Evolutionary conservation across 2,329 filamentous ascomycete species (phyloP).

Genomic region (Akanthomyces uredinophilus): DNA sequence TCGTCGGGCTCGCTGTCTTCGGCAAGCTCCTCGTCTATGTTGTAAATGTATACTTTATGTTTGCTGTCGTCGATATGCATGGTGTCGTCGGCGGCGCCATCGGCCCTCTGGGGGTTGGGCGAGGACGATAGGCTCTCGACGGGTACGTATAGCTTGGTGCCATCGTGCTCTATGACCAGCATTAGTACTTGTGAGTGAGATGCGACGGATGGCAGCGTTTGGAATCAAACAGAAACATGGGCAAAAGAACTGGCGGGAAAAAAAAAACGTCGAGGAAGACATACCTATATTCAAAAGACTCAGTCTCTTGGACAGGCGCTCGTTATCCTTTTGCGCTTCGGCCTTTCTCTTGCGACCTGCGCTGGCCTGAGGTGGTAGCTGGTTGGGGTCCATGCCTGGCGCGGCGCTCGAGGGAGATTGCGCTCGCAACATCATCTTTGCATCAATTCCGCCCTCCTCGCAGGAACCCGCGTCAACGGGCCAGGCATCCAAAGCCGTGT

Average conservation of each 20-base stretch:
- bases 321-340: conserved; percentile 49
- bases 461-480: background rate
- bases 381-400: conserved; percentile 11
- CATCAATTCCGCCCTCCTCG: conserved; percentile 8
- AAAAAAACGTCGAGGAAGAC: conserved; percentile 19
- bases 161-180: conserved; percentile 50
- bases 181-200: background rate
- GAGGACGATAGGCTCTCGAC: conserved; percentile 43
- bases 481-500: background rate
- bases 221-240: background rate
- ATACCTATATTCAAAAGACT: conserved; percentile 77
- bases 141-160: conserved; percentile 60
- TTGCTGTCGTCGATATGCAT: conserved; percentile 88
- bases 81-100: conserved; percentile 42
- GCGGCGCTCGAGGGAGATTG: conserved; percentile 16
- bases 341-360: conserved; percentile 53
- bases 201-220: too few relatives aligned
- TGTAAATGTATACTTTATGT: conserved; percentile 84
- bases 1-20: conserved; percentile 39
- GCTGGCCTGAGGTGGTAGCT: conserved; percentile 18
- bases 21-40: conserved; percentile 82
- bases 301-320: conserved; percentile 79
- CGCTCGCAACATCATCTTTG: conserved; percentile 18
- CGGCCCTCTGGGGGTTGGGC: conserved; percentile 5
- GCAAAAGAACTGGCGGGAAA: background rate